Conservation (phyloP, 805 yeast genomes). For the Yamadazyma nakazawae region DNA sequence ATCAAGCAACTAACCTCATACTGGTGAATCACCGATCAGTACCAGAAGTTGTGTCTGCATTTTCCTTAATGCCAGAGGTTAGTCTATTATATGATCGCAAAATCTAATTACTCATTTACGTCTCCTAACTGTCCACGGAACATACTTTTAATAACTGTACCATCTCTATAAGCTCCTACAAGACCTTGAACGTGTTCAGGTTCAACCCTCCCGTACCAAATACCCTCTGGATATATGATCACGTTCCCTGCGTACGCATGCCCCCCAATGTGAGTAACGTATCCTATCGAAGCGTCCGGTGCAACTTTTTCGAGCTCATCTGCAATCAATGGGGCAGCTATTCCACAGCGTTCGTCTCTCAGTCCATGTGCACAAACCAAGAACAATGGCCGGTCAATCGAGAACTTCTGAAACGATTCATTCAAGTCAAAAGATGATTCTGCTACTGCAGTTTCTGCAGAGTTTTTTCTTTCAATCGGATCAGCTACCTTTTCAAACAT, state of each 20-base stretch:
- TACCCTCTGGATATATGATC: conserved; percentile 46
- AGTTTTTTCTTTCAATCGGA: too few relatives aligned
- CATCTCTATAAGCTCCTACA: conserved; percentile 50
- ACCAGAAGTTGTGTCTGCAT: too few relatives aligned
- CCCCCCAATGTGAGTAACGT: conserved; percentile 79
- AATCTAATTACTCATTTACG: background rate
- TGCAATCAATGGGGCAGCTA: conserved; percentile 54
- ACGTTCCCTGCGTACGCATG: conserved; percentile 86
- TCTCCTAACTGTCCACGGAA: conserved; percentile 43
- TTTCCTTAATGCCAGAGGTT: too few relatives aligned
- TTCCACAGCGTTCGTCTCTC: conserved; percentile 67
- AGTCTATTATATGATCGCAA: too few relatives aligned
- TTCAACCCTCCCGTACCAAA: conserved; percentile 78
- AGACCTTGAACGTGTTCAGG: conserved; percentile 68
- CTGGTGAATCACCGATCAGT: too few relatives aligned
- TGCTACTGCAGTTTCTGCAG: too few relatives aligned
- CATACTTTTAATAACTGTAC: conserved; percentile 52
- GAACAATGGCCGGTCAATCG: conserved; percentile 27
- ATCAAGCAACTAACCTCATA: too few relatives aligned
- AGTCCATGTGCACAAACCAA: conserved; percentile 65
- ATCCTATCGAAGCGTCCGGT: conserved; percentile 39
- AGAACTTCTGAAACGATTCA: background rate
- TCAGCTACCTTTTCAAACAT: background rate
- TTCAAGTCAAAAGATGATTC: background rate
- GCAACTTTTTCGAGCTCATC: conserved; percentile 49